Evolutionary conservation across 2,329 filamentous ascomycete species (phyloP), one percentile per base, ranked within the genome.

Genomic region (Colletotrichum godetiae): DNA sequence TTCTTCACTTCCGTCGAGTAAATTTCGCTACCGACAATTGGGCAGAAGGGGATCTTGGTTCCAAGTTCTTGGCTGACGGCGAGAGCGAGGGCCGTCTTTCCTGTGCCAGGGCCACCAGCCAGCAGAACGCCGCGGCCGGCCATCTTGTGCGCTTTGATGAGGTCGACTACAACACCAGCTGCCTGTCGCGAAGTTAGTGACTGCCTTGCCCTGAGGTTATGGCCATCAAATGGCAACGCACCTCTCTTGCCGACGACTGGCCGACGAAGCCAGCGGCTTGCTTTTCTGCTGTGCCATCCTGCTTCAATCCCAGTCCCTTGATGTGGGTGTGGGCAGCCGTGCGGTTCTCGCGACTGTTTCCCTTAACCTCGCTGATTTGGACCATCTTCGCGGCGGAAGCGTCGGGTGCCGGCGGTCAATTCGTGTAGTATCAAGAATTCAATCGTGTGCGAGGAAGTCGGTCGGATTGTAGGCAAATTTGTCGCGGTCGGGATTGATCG

Each of bases 1-100:
- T 99, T 99, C 91, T 99, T 99, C 76, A 99, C 95, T 85, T 99
- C 97, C 58, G 96, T 93, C 78, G 95, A 98, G 86, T 98, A 99
- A 79, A 99, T 93, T 85, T 99, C 97, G 87, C 95, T 98, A 78
- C 95, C 97, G 66, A 98, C 97, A 81, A 99, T 98, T 52, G 96
- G 95, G 84, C 97, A 98, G 83, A 99, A 99, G 7, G 97, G 97
- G 70, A 99, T 97, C 87, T 98, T 98, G 62, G 95, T 98, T 78
- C 97, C 97, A 76, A 99, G 89, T 84, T 99, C 97, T 85, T 98
- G 97, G 83, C 95, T 97, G 78, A 99, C 94, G 61, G 97, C 97
- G 74, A 98, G 90, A 61, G 97, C 97, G 76, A 99, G 91, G 33
- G 97, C 97, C 33, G 97, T 99, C 88, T 99, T 99, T 83, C 97